Base-by-base conservation (phyloP, 768 basidiomycete species). In the Leucocoprinus birnbaumii region DNA sequence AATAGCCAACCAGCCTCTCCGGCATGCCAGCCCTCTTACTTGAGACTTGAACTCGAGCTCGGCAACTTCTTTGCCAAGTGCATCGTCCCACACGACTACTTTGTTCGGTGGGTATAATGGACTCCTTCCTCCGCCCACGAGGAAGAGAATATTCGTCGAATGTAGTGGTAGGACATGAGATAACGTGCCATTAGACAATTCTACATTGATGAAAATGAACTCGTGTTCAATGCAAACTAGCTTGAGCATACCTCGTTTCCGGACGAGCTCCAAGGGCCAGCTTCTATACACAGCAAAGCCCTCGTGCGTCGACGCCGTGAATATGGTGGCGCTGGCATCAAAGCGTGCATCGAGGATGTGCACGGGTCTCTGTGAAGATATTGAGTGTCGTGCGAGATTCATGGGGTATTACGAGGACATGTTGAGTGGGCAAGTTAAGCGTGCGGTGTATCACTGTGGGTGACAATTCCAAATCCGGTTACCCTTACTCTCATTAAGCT, bases 61-160 rank as follows among this genome's bases (percentile, higher is more conserved):
- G 35, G 89, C 91, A 47, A 92, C 87, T 66, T 94, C 89, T 57
- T 74, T 73, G n/a, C 82, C 83, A 3, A 80, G 71, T 2, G 78
- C 80, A 70, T 92, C 92, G 68, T 95, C 89, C 91, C 91, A 95
- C 51, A 96, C 68, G 59, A 95, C 78, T 51, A 94, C 89, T 73
- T 96, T 95, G 72, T 95, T 95, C 25, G 88, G 89, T 25, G 94
- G 89, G 70, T 94, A 95, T 9, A 87, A 80, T 26, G 93, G 93
- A 67, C 89, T 93, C 52, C 85, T 80, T 37, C 93, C 91, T 43
- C 93, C 93, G 47, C 93, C 93, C 52, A 94, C 76, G 45, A 95
- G 83, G 69, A 94, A 93, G 47, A 94, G 75, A 19, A 95, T 73
- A 56, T 91, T 92, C 10, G 91, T 86, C 10, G 85, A 80, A 64